A percentile compares a stretch with the other conserved stretches of the same genome.
phyloP scores from a whole-genome alignment of 2,329 filamentous ascomycete species.

The Madurella mycetomatis region DNA sequence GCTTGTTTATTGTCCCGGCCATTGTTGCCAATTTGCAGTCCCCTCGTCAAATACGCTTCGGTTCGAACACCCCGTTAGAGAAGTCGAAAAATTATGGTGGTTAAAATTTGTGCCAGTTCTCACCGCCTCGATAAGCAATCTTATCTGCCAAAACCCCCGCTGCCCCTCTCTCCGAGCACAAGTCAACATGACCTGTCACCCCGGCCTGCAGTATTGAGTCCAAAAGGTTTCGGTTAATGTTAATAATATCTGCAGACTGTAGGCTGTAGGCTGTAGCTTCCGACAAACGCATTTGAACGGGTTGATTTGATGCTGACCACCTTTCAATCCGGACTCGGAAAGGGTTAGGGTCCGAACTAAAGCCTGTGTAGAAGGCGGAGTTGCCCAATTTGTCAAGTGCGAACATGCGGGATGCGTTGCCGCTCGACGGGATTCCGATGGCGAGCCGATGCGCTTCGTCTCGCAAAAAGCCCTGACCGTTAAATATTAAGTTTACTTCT shows the following conservation, averaged over 20 bases:
- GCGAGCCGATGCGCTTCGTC: no score
- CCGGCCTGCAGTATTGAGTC: background rate
- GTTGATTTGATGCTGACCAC: conserved; percentile 1
- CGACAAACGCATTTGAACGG: background rate
- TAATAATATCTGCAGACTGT: no score
- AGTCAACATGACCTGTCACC: no score
- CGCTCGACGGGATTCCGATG: background rate
- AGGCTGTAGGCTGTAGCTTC: background rate
- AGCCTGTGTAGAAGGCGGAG: conserved; percentile 7
- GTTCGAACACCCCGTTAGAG: background rate
- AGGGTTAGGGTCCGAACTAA: conserved; percentile 12
- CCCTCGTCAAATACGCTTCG: background rate
- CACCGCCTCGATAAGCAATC: conserved; percentile 24
- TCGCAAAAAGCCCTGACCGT: no score
- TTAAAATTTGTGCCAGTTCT: conserved; percentile 23
- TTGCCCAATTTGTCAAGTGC: conserved; percentile 11
- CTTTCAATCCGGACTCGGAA: background rate
- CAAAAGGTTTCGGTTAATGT: background rate
- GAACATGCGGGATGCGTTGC: background rate
- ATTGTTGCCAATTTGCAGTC: conserved; percentile 32
- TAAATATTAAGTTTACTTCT: no score
- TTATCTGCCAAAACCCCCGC: conserved; percentile 18
- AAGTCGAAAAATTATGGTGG: conserved; percentile 25
- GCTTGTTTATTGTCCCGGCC: conserved; percentile 53
- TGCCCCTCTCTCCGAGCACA: conserved; percentile 8